phyloP scores from a whole-genome alignment of 2,329 filamentous ascomycete species.

The Talaromyces sp. region DNA sequence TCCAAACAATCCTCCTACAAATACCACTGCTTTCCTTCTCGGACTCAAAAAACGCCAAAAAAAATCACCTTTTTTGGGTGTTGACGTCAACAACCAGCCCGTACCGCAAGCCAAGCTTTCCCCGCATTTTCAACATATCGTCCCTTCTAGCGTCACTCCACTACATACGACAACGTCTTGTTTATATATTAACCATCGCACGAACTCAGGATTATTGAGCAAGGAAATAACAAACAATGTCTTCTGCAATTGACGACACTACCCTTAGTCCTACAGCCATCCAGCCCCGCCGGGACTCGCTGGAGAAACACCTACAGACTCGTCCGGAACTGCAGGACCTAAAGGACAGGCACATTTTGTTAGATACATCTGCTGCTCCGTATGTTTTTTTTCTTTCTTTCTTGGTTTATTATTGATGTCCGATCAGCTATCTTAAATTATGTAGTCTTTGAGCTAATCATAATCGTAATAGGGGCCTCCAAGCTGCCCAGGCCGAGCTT shows the following conservation, averaged over 20 bases:
- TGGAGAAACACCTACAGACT: conserved; percentile 67
- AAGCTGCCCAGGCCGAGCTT: conserved; percentile 58
- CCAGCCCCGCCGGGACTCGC: conserved; percentile 58
- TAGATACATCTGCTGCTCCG: conserved; percentile 65
- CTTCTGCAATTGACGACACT: conserved; percentile 47
- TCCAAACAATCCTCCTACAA: background rate
- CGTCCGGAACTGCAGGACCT: conserved; percentile 64
- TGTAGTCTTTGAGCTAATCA: conserved; percentile 1
- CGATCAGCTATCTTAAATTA: background rate
- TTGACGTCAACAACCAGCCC: background rate
- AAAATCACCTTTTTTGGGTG: background rate
- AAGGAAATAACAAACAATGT: background rate
- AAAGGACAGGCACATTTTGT: conserved; percentile 64
- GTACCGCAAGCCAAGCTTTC: background rate
- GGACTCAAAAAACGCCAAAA: background rate
- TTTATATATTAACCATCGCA: background rate
- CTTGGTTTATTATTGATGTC: background rate
- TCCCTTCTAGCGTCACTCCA: conserved; percentile 5
- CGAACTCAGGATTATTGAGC: background rate
- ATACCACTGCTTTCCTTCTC: background rate
- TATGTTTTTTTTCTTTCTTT: conserved; percentile 32
- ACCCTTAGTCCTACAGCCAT: conserved; percentile 43
- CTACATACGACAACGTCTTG: background rate
- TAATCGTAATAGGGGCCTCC: conserved; percentile 50
- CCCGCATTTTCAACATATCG: background rate